These are phyloP conservation scores for Diplodia intermedia DNA, from an alignment of 2,329 filamentous ascomycete genomes.

Conservation along the genomic window DNA sequence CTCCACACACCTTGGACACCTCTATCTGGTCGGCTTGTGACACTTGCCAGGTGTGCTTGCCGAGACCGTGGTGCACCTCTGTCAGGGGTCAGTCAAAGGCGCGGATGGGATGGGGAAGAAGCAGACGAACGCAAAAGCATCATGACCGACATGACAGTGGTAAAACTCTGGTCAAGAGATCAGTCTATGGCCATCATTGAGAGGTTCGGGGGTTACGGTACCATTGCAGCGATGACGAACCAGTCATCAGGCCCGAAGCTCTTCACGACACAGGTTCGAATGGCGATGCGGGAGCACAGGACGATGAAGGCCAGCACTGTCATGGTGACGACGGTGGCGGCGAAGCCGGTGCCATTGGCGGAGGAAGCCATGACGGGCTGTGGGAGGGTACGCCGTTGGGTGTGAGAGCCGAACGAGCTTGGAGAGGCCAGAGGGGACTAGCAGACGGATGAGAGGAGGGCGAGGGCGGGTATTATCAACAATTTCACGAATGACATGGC, in stretches of 20 bases:
- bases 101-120: not conserved
- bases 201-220: not conserved
- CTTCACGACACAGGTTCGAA: conserved; percentile 6
- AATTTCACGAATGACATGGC: not conserved
- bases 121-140: conserved; percentile 15
- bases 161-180: not conserved
- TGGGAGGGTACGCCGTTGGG: conserved; percentile 5
- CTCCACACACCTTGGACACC: conserved; percentile 6
- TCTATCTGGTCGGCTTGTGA: not conserved
- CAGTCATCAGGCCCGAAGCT: conserved; percentile 26
- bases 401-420: not conserved
- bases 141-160: conserved; percentile 14
- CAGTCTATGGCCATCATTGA: not conserved
- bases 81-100: not conserved
- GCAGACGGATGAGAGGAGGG: conserved; percentile 5
- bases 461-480: conserved; percentile 24
- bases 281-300: conserved; percentile 1
- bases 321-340: conserved; percentile 27
- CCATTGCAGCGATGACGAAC: conserved; percentile 27
- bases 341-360: conserved; percentile 12
- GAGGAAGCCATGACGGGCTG: conserved; percentile 4
- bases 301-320: conserved; percentile 22
- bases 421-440: conserved; percentile 11
- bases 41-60: conserved; percentile 22
- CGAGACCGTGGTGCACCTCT: conserved; percentile 26